Evolutionary conservation across 2,329 filamentous ascomycete genomes (phyloP), one percentile per base, ranked within the genome.

Genomic region (Curvularia eragrostidis): DNA sequence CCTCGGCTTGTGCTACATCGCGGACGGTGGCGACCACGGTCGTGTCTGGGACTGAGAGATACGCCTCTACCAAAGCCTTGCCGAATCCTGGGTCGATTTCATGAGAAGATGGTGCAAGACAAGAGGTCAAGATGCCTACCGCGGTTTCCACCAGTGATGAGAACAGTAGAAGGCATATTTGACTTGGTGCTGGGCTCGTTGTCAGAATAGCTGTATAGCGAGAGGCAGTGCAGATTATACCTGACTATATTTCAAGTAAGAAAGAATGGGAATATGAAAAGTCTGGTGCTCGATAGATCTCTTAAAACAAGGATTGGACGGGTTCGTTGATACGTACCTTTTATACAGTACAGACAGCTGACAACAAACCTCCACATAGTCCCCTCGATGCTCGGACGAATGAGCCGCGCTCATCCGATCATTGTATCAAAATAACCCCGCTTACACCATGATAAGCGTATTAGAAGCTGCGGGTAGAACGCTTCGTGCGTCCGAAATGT

Each of bases 11-110:
- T 0, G 62, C 43, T 3, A 61, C 68, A n/a, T 75, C 66, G 21
- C 79, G 78, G 28, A 79, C 70, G 5, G 75, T 77, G 19, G 76
- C 78, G 13, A 82, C 75, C 39, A 81, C 75, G 18, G 68, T 78
- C 18, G 72, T 75, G 42, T 76, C 65, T 1, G 79, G 74, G 1
- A 73, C 66, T 1, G 63, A 56, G 38, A 82, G 76, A 61, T 78
- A 78, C 2, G 49, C 23, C 36, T 68, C 51, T 44, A 72, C 62
- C 9, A 79, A 62, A 5, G 68, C 72, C 9, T 72, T 64, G 2
- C 79, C 79, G 53, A 77, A 71, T 10, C 74, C 76, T 76, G 39
- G 21, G 34, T 13, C 6, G 23, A 15, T 26, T 34, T 18, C 8
- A 39, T 49, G 23, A 49, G 47, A 49, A 26, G 19, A 18, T 38